Evolutionary conservation across 805 yeast species (phyloP), one percentile per base, ranked within the genome.

Genomic region (Nakazawaea molendinolei): DNA sequence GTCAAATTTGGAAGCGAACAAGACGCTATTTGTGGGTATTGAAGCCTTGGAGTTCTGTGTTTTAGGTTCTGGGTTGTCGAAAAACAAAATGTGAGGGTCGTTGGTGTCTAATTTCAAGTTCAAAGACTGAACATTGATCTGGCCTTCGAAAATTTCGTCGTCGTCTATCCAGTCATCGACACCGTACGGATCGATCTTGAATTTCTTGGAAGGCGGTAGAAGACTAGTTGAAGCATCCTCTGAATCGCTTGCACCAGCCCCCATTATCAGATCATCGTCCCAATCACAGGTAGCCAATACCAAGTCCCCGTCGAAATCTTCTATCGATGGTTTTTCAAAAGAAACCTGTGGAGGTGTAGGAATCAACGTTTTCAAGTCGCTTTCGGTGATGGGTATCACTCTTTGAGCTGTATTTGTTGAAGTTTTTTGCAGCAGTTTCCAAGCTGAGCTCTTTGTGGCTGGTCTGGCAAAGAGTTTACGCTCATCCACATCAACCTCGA

Each of bases 81-180:
- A 71, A 44, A 92, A 79, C 27, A 90, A 57, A 39, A 92, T 60
- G 36, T 79, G 69, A 10, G 92, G 84, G 56, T 92, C 99, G 52
- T 89, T 92, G 79, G 87, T 71, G 56, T 90, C 95, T 29, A 92
- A 58, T 44, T 67, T 67, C 27, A 79, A 53, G 20, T 63, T 63
- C 23, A 53, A 43, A 1, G 49, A 31, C 3, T 58, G 63, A 4
- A 55, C 41, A 31, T 59, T 53, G 35, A 63, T 59, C 28, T 51
- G 67, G 2, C 95, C 97, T 27, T 83, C 80, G 35, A 89, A 92
- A 43, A 71, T 65, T 19, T 78, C 83, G 47, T 83, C 90, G 21
- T 77, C 80, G 36, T 75, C 75, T 10, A 61, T 63, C 34, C 59
- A 55, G 27, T 73, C 75, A 40, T 65, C 63, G 46, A 65, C 61